Evolutionary conservation across 148 eudicot genomes (phyloP).

Genomic region (Heliamphora exappendiculata): DNA sequence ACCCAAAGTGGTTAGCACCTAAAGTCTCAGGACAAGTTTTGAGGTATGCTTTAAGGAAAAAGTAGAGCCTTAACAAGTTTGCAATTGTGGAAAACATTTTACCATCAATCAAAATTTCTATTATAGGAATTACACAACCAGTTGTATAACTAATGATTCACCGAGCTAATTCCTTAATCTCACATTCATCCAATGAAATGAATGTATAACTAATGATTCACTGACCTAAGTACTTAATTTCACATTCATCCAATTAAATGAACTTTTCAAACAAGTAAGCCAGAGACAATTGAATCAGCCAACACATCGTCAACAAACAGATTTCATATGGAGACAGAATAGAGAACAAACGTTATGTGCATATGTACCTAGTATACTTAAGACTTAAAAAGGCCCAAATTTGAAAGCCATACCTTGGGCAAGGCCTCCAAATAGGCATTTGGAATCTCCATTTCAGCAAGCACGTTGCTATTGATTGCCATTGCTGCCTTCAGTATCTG

Average conservation of each 20-base stretch:
- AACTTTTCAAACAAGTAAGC: neutral
- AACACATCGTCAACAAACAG: neutral
- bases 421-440: conserved; percentile 70
- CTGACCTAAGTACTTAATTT: neutral
- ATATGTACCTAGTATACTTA: neutral
- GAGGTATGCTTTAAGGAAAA: too few relatives aligned
- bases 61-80: too few relatives aligned
- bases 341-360: neutral
- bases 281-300: neutral
- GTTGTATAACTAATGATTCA: too few relatives aligned
- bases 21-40: too few relatives aligned
- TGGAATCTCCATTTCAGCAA: conserved; percentile 96
- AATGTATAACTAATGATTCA: too few relatives aligned
- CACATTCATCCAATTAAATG: neutral
- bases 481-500: conserved; percentile 95
- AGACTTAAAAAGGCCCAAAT: neutral
- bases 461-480: conserved; percentile 83
- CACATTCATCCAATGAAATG: neutral
- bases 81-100: too few relatives aligned
- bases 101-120: too few relatives aligned
- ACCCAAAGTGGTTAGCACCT: too few relatives aligned
- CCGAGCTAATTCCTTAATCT: neutral
- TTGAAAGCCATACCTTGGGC: conserved; percentile 58
- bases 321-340: neutral
- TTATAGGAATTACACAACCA: too few relatives aligned